Conservation (phyloP, 164 flowering plant genomes). For the Houttuynia cordata region DNA sequence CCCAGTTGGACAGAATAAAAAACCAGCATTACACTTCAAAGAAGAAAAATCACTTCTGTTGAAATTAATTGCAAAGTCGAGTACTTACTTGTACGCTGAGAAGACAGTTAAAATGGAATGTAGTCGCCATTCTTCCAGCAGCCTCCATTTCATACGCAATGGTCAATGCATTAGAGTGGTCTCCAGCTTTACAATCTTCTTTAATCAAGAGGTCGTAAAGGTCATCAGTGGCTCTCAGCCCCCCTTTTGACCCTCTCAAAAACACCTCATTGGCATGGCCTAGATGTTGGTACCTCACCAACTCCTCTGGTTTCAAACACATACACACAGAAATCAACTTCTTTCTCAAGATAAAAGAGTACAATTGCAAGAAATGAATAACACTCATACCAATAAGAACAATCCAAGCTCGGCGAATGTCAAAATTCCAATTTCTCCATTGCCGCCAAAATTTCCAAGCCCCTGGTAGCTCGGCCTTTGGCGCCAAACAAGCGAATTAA, state of each 20-base stretch:
- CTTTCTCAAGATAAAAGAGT: not conserved
- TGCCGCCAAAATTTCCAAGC: slow-evolving; percentile 81
- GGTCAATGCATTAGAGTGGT: slow-evolving; percentile 94
- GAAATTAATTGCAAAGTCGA: not conserved
- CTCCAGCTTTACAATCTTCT: slow-evolving; percentile 90
- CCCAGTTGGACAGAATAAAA: no score
- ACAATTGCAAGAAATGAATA: not conserved
- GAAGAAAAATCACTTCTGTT: not conserved
- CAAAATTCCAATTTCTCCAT: slow-evolving; percentile 82
- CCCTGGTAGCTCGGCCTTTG: slow-evolving; percentile 63
- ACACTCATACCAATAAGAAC: slow-evolving; percentile 61
- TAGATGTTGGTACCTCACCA: slow-evolving; percentile 52
- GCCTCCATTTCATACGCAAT: slow-evolving; percentile 98
- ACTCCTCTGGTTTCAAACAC: slow-evolving; percentile 51
- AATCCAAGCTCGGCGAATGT: slow-evolving; percentile 84
- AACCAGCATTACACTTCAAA: not conserved
- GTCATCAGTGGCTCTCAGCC: slow-evolving; percentile 78
- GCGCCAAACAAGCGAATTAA: slow-evolving; percentile 77
- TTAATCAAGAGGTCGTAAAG: slow-evolving; percentile 76
- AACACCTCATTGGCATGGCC: slow-evolving; percentile 82
- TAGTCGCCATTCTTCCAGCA: slow-evolving; percentile 89
- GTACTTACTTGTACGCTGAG: slow-evolving; percentile 71
- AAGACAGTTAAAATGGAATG: slow-evolving; percentile 92
- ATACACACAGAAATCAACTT: not conserved
- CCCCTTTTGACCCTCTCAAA: slow-evolving; percentile 80